These are phyloP conservation scores for Crithidia fasciculata DNA, from an alignment of 208 protist species.

Conservation along the genomic window DNA sequence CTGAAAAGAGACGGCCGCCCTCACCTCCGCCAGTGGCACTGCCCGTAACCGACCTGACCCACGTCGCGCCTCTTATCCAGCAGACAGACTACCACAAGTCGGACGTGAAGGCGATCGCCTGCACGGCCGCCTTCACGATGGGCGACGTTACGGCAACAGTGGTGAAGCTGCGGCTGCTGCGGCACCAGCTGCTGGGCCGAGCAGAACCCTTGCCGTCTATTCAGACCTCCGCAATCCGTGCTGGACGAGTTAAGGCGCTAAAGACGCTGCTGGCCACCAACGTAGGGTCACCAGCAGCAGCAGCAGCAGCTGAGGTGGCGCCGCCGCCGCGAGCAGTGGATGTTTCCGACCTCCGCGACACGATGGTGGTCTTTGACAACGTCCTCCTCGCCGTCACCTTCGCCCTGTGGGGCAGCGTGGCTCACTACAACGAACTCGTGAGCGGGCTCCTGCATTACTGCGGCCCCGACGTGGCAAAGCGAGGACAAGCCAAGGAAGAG, in stretches of 20 bases:
- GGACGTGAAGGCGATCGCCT: slow-evolving; percentile 57
- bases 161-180: slow-evolving; percentile 39
- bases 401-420: slow-evolving; percentile 56
- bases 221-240: slow-evolving; percentile 18
- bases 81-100: slow-evolving; percentile 52
- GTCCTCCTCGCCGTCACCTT: slow-evolving; percentile 62
- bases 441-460: slow-evolving; percentile 37
- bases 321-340: slow-evolving; percentile 13
- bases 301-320: background rate
- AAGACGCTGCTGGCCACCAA: background rate
- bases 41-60: background rate
- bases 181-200: slow-evolving; percentile 28
- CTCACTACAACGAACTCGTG: slow-evolving; percentile 65
- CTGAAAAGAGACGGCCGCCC: too few relatives aligned
- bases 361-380: slow-evolving; percentile 51
- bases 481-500: background rate
- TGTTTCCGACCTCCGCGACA: slow-evolving; percentile 45
- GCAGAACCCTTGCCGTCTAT: slow-evolving; percentile 26
- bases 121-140: slow-evolving; percentile 37
- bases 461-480: slow-evolving; percentile 14
- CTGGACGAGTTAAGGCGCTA: slow-evolving; percentile 9
- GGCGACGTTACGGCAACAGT: slow-evolving; percentile 19
- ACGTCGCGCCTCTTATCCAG: slow-evolving; percentile 49
- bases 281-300: background rate
- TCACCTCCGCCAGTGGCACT: background rate